Evolutionary conservation across 2,329 filamentous ascomycete genomes (phyloP).

Genomic region (Sporothrix curviconia): DNA sequence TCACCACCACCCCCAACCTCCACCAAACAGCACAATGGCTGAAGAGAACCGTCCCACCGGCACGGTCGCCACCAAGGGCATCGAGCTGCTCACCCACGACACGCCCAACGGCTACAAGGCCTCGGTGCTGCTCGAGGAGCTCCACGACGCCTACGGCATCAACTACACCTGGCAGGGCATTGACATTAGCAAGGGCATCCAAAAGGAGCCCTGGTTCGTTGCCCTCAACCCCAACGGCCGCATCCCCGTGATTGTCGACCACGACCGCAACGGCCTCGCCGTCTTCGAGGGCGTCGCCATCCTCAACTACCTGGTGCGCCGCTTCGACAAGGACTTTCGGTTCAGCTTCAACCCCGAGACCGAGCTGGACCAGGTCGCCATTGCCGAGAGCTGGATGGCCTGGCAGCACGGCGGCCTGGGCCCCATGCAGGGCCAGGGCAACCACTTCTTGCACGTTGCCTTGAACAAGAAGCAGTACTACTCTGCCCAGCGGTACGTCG

Average conservation of each 20-base stretch:
- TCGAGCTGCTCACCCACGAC: slow-evolving; percentile 56
- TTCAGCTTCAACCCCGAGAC: slow-evolving; percentile 22
- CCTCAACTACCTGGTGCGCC: slow-evolving; percentile 55
- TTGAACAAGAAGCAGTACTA: slow-evolving; percentile 61
- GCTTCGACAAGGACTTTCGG: slow-evolving; percentile 28
- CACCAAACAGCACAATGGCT: slow-evolving; percentile 23
- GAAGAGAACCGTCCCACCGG: slow-evolving; percentile 40
- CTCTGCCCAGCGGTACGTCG: slow-evolving; percentile 65
- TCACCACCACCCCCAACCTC: background rate
- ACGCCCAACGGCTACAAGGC: slow-evolving; percentile 39
- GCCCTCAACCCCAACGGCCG: slow-evolving; percentile 58
- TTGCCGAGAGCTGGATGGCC: slow-evolving; percentile 55
- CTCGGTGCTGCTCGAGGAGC: slow-evolving; percentile 57
- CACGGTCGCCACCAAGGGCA: slow-evolving; percentile 55
- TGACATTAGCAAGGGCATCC: slow-evolving; percentile 55
- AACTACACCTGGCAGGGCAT: slow-evolving; percentile 54
- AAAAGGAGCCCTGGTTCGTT: slow-evolving; percentile 62
- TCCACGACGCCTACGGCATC: slow-evolving; percentile 57
- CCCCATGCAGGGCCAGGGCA: slow-evolving; percentile 67
- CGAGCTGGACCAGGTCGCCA: slow-evolving; percentile 28
- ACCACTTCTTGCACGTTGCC: slow-evolving; percentile 64
- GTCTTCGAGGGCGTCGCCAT: slow-evolving; percentile 66
- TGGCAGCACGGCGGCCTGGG: slow-evolving; percentile 72
- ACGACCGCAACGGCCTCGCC: slow-evolving; percentile 52
- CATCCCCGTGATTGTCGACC: slow-evolving; percentile 60